Evolutionary conservation across 192 early-diverging fungal species (phyloP).

Genomic region (Coemansia sp.): DNA sequence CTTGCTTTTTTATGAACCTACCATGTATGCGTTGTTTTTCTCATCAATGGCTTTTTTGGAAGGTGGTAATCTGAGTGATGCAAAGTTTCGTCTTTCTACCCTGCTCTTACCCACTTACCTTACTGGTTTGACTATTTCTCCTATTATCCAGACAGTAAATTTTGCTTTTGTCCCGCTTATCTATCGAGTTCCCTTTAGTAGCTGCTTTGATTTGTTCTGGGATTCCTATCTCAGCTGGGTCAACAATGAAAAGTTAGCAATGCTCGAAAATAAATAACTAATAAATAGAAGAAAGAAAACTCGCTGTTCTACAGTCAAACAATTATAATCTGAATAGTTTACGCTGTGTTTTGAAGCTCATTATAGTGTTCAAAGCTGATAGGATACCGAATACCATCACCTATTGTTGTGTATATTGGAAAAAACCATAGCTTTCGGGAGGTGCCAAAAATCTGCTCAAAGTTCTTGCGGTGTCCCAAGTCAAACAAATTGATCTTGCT

Average conservation of each 20-base stretch:
- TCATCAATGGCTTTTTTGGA: slow-evolving; percentile 51
- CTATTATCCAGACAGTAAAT: slow-evolving; percentile 72
- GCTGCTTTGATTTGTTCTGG: slow-evolving; percentile 72
- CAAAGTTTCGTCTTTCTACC: slow-evolving; percentile 24
- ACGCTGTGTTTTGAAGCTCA: slow-evolving; percentile 18
- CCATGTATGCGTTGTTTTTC: slow-evolving; percentile 49
- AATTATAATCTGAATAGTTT: not conserved
- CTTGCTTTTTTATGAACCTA: slow-evolving; percentile 43
- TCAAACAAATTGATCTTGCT: slow-evolving; percentile 51
- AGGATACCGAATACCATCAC: slow-evolving; percentile 58
- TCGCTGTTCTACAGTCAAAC: slow-evolving; percentile 1
- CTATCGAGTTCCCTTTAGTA: slow-evolving; percentile 72
- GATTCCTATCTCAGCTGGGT: slow-evolving; percentile 75
- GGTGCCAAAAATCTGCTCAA: slow-evolving; percentile 60
- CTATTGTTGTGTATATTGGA: slow-evolving; percentile 54
- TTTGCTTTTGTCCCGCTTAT: slow-evolving; percentile 73
- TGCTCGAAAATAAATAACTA: slow-evolving; percentile 12
- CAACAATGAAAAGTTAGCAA: slow-evolving; percentile 56
- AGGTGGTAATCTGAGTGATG: slow-evolving; percentile 36
- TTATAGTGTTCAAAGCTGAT: slow-evolving; percentile 55
- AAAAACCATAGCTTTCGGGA: slow-evolving; percentile 58
- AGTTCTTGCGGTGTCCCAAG: slow-evolving; percentile 50
- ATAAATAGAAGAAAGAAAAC: not conserved
- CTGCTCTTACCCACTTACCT: slow-evolving; percentile 45
- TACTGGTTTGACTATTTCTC: slow-evolving; percentile 61